phyloP scores from a whole-genome alignment of 306 rosid genomes.

The Rosa persica region DNA sequence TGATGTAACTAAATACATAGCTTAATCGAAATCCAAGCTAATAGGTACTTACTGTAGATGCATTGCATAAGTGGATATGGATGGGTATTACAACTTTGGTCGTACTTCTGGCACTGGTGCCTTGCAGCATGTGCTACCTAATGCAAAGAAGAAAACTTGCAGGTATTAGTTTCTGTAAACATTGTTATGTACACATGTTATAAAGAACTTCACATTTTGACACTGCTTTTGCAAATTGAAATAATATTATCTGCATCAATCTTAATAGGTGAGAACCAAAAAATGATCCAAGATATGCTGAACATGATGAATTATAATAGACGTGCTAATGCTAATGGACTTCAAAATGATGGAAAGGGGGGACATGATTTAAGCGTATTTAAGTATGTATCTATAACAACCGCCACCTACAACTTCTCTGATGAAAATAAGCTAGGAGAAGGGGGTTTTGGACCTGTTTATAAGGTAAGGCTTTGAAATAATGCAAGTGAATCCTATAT shows the following conservation, averaged over 20 bases:
- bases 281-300: neutral
- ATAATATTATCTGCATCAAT: neutral
- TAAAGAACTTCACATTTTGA: neutral
- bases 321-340: neutral
- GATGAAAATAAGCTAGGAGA: neutral
- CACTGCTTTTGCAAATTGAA: neutral
- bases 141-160: conserved; percentile 8
- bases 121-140: neutral
- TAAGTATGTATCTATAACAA: neutral
- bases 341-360: neutral
- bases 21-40: no score
- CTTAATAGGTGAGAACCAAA: neutral
- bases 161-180: neutral
- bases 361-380: neutral
- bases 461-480: neutral
- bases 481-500: neutral
- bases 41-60: neutral
- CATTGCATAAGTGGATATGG: neutral
- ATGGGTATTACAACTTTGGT: neutral
- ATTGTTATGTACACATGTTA: neutral
- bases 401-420: neutral
- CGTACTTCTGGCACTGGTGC: neutral
- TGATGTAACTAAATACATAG: no score
- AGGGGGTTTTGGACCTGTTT: conserved; percentile 1
- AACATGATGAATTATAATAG: neutral